Evolutionary conservation across 495 filamentous ascomycete species (phyloP), one percentile per base, ranked within the genome.

Genomic region (Penicilliopsis zonata): DNA sequence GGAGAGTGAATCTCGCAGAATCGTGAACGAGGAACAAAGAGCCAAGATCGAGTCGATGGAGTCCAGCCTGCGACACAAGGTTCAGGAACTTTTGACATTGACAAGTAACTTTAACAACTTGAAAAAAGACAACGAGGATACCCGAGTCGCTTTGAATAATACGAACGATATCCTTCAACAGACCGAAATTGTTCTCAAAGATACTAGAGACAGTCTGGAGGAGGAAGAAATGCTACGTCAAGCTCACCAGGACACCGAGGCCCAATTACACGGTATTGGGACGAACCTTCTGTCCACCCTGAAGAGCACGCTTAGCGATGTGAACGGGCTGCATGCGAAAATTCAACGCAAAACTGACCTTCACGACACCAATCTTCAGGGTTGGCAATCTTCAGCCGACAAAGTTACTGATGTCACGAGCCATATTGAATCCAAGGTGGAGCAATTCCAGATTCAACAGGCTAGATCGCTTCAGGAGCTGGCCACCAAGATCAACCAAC

Each of bases 11-110:
- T 94, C 86, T 3, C 75, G 87, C n/a, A 62, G 83, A 16, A 93
- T 95, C 35, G 68, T 94, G 13, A 83, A 78, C 41, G 90, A 94
- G 42, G 90, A 98, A 52, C 87, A 95, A 47, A 70, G 72, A 13
- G 83, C 86, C 40, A 86, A 82, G 53, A 92, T 96, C 29, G 88
- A 92, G 44, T 80, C 85, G 0, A 82, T 96, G 64, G 90, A 96
- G 44, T 70, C 70, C 15, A 92, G 84, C 37, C 66, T 96, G 12
- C 72, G 82, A 12, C 86, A 94, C 54, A 94, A 93, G 42, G 77
- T 86, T 1, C 83, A 95, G 43, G 85, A 98, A 49, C 67, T 96
- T 5, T 86, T 93, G 49, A 65, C 75, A 1, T 57, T 94, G 12
- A 94, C 84, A 5, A 79, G 75, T 14, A 86, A 75, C 40, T 88